Base-by-base conservation (phyloP, 2,329 filamentous ascomycete genomes). In the Calonectria pseudoturangicola region DNA sequence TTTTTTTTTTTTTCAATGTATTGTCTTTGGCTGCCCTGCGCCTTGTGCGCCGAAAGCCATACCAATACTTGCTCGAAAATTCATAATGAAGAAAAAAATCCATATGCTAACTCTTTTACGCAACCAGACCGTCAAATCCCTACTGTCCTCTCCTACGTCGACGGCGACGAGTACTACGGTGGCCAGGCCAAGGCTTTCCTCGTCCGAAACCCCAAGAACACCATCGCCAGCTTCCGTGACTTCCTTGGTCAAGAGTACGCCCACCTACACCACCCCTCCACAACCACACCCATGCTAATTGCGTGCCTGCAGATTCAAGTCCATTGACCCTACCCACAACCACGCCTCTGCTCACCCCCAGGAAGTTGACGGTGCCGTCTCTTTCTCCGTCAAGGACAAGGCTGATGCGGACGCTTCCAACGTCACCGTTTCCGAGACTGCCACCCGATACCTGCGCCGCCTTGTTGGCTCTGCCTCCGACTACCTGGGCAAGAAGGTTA, bases 81-180 rank as follows among this genome's bases (percentile, higher is more conserved):
- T 51, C 21, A 5, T 51, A 56, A n/a, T n/a, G 8, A 58, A 21
- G 12, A 27, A 33, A 65, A 39, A 48, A 10, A 50, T 50, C 18
- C 18, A n/a, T 27, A 45, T 60, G 21, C 73, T 76, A 71, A 76
- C 58, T 43, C 63, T 72, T 45, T 71, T 67, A 16, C 73, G 33
- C 77, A 70, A 64, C 76, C 79, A 96, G 97, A 99, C 87, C 96
- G 97, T 85, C 96, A 98, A 86, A 99, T 99, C 77, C 97, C 97
- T 77, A 95, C 95, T 51, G 92, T 97, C 79, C 89, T 99, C 80
- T 98, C 97, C 45, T 99, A 99, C 84, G 93, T 98, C 82, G 93
- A 96, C 68, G 97, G 96, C 77, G 97, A 99, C 83, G 96, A 99
- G 87, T 98, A 98, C 86, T 96, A 97, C 82, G 97, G 97, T 81